phyloP scores from a whole-genome alignment of 768 basidiomycete genomes.

The Podaxis sp. region DNA sequence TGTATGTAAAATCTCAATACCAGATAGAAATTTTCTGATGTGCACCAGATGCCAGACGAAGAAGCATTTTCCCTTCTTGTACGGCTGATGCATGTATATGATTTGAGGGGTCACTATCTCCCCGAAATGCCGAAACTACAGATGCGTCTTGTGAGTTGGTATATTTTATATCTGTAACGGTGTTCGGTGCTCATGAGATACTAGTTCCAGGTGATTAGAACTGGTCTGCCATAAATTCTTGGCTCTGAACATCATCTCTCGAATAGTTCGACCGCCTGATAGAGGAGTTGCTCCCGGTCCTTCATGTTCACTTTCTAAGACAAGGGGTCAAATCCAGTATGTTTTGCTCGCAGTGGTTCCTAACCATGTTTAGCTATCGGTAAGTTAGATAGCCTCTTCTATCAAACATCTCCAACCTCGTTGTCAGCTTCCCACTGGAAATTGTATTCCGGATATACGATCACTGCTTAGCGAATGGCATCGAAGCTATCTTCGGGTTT shows the following conservation, averaged over 20 bases:
- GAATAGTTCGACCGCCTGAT: constrained; percentile 87
- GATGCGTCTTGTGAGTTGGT: constrained; percentile 69
- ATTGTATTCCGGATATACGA: constrained; percentile 97
- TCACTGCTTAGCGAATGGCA: constrained; percentile 93
- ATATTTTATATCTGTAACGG: constrained; percentile 24
- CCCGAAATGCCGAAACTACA: constrained; percentile 99
- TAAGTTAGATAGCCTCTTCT: constrained; percentile 29
- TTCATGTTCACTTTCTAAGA: constrained; percentile 90
- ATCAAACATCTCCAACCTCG: background rate
- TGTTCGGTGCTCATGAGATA: constrained; percentile 5
- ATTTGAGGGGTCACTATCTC: constrained; percentile 94
- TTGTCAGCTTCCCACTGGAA: constrained; percentile 81
- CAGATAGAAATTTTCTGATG: constrained; percentile 12
- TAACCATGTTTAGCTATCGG: constrained; percentile 97
- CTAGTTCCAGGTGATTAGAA: constrained; percentile 58
- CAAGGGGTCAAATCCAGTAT: constrained; percentile 97
- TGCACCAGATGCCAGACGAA: constrained; percentile 93
- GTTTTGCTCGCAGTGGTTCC: constrained; percentile 99
- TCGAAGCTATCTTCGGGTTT: constrained; percentile 97
- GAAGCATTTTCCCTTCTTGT: constrained; percentile 97
- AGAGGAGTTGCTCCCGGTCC: constrained; percentile 89
- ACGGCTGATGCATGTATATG: constrained; percentile 94
- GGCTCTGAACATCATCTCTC: background rate
- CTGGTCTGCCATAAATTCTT: constrained; percentile 9
- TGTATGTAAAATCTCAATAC: constrained; percentile 43